Conservation (phyloP, 192 early-diverging fungal genomes). For the Spizellomyces sp. region DNA sequence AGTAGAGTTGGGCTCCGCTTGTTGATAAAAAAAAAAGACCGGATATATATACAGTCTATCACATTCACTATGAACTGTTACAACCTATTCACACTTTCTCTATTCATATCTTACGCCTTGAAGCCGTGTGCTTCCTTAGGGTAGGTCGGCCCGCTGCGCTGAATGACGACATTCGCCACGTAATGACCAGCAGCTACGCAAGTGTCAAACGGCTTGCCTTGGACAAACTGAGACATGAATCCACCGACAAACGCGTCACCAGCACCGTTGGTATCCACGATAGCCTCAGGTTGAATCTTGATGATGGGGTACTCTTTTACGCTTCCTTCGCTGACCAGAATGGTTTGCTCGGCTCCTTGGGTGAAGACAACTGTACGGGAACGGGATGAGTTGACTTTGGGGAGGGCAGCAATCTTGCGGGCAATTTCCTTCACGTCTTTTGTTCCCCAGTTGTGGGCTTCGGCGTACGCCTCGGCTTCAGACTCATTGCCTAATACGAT, state of each 20-base stretch:
- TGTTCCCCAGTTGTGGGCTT: slow-evolving; percentile 68
- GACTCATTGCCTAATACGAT: slow-evolving; percentile 71
- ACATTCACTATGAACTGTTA: too few species aligned
- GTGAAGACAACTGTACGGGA: slow-evolving; percentile 91
- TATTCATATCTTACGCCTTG: slow-evolving; percentile 2
- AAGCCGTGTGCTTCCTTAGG: slow-evolving; percentile 46
- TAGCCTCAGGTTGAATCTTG: slow-evolving; percentile 69
- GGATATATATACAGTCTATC: too few species aligned
- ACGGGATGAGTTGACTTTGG: slow-evolving; percentile 71
- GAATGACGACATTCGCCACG: slow-evolving; percentile 85
- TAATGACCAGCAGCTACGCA: slow-evolving; percentile 89
- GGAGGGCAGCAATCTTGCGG: slow-evolving; percentile 76
- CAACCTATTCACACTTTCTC: too few species aligned
- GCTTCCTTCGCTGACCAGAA: slow-evolving; percentile 62
- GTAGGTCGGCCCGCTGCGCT: slow-evolving; percentile 57
- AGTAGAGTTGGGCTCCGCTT: too few species aligned
- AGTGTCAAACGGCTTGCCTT: slow-evolving; percentile 65
- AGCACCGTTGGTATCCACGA: slow-evolving; percentile 97
- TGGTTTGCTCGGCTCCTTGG: slow-evolving; percentile 76
- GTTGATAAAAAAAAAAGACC: too few species aligned
- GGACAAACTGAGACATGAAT: slow-evolving; percentile 83
- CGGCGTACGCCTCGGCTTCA: slow-evolving; percentile 87
- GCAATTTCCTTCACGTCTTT: slow-evolving; percentile 83
- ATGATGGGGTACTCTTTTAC: slow-evolving; percentile 62
- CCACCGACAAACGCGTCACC: slow-evolving; percentile 97